Evolutionary conservation across 441 rosid genomes (phyloP).

Genomic region (Bruguiera hainesii): DNA sequence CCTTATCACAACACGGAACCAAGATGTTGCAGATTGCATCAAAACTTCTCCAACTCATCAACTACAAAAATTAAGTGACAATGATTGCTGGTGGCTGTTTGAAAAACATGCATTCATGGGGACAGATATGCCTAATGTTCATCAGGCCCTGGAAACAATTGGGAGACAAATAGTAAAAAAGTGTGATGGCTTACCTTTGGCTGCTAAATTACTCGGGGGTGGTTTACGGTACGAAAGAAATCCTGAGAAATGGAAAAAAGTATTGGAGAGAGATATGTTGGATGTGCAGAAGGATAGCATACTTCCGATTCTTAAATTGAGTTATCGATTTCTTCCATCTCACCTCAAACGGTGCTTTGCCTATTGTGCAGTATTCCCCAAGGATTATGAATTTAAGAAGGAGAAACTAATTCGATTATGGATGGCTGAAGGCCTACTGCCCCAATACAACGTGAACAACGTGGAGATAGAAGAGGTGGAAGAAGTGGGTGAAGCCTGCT

Average conservation of each 20-base stretch:
- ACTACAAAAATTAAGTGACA: background rate
- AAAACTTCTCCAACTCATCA: no score
- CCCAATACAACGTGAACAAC: background rate
- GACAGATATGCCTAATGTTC: background rate
- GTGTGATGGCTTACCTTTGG: constrained; percentile 19
- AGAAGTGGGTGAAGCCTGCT: background rate
- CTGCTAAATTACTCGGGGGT: constrained; percentile 4
- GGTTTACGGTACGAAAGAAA: background rate
- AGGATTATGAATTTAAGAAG: constrained; percentile 2
- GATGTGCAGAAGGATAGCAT: constrained; percentile 5
- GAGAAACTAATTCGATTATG: constrained; percentile 2
- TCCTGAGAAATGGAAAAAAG: background rate
- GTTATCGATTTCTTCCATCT: background rate
- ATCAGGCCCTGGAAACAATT: background rate
- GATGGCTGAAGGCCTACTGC: constrained; percentile 20
- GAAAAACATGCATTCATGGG: background rate
- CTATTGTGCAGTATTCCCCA: constrained; percentile 19
- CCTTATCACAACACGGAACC: background rate
- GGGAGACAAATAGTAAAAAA: constrained; percentile 4
- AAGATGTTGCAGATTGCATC: background rate
- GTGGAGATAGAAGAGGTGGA: background rate
- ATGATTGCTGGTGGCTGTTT: background rate
- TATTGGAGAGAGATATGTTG: background rate
- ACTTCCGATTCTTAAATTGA: background rate
- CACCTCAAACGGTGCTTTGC: background rate